phyloP scores from a whole-genome alignment of 805 yeast genomes.

The Teunomyces gatunensis region DNA sequence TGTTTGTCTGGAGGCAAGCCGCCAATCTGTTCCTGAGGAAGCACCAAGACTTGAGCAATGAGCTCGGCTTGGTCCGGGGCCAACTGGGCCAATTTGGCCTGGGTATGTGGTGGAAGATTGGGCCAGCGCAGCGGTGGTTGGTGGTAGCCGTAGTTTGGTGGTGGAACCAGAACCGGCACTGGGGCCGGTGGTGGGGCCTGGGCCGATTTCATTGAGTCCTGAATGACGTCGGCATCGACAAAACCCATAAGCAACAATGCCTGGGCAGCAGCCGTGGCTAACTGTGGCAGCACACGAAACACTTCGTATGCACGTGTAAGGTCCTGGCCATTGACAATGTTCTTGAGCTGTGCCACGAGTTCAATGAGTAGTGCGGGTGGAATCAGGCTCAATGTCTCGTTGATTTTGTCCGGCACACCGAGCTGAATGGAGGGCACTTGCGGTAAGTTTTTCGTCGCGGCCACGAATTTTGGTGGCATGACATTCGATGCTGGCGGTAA shows the following conservation, averaged over 20 bases:
- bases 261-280: constrained; percentile 70
- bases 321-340: constrained; percentile 50
- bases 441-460: constrained; percentile 59
- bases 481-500: neutral
- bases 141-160: neutral
- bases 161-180: constrained; percentile 1
- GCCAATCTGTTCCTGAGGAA: constrained; percentile 49
- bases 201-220: constrained; percentile 45
- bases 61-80: constrained; percentile 58
- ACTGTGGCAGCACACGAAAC: constrained; percentile 50
- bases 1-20: constrained; percentile 51
- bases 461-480: constrained; percentile 9
- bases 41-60: constrained; percentile 51
- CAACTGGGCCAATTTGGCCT: constrained; percentile 48
- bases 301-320: constrained; percentile 52
- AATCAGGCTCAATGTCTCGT: constrained; percentile 57
- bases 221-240: constrained; percentile 66
- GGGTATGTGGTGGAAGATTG: constrained; percentile 46
- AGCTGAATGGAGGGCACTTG: constrained; percentile 44
- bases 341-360: constrained; percentile 63
- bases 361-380: constrained; percentile 73
- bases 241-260: constrained; percentile 76
- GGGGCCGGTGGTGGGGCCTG: constrained; percentile 8
- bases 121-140: constrained; percentile 33
- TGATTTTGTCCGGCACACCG: constrained; percentile 54